Evolutionary conservation across 2,329 filamentous ascomycete species (phyloP).

Genomic region (Colletotrichum truncatum): DNA sequence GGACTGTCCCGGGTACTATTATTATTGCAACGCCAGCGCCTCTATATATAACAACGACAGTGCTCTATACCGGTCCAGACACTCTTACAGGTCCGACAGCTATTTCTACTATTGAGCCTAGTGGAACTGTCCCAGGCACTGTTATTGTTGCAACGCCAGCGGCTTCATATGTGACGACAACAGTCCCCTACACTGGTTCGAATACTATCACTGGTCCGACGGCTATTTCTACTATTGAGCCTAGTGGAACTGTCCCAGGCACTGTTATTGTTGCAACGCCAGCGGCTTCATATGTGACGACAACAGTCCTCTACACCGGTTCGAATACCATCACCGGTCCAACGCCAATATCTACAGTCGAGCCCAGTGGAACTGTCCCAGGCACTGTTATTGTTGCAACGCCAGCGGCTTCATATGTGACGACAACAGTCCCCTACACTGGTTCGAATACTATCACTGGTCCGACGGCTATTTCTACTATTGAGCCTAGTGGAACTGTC

Average conservation of each 20-base stretch:
- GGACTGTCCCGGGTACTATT: constrained; percentile 16
- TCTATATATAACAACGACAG: too few species aligned
- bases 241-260: too few species aligned
- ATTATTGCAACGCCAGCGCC: background rate
- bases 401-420: background rate
- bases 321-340: constrained; percentile 7
- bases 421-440: background rate
- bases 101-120: background rate
- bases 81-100: background rate
- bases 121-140: too few species aligned
- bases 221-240: too few species aligned
- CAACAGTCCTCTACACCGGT: background rate
- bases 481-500: background rate
- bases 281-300: background rate
- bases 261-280: background rate
- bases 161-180: too few species aligned
- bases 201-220: background rate
- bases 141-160: too few species aligned
- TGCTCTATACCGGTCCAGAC: too few species aligned
- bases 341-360: constrained; percentile 2
- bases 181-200: background rate
- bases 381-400: constrained; percentile 1
- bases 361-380: background rate
- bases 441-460: background rate
- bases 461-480: background rate